Percentiles rank a stretch among this genome's conserved stretches.
These are phyloP conservation scores for Monosporascus sp. DNA, from an alignment of 2,329 filamentous ascomycete genomes.

Conservation along the genomic window DNA sequence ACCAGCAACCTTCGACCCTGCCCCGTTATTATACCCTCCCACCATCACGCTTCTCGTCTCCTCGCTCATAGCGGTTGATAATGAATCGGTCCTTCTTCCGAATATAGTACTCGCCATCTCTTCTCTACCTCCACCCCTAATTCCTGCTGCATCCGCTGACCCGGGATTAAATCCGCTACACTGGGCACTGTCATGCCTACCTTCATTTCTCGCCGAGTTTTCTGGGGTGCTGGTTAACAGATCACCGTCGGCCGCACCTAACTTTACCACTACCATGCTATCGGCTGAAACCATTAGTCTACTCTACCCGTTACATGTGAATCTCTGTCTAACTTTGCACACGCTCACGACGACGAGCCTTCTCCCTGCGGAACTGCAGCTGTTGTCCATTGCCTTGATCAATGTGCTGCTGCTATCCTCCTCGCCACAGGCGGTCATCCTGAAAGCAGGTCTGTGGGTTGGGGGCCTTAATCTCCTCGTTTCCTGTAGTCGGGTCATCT, in stretches of 20 bases:
- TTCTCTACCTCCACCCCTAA: conserved; percentile 66
- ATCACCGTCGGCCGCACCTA: neutral
- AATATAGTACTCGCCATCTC: conserved; percentile 80
- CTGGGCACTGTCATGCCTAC: conserved; percentile 71
- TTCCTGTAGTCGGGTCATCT: conserved; percentile 66
- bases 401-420: conserved; percentile 72
- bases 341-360: conserved; percentile 86
- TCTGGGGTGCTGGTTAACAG: conserved; percentile 27
- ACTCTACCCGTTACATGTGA: conserved; percentile 80
- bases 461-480: conserved; percentile 75
- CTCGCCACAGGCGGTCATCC: conserved; percentile 77
- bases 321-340: conserved; percentile 66
- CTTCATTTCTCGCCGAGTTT: conserved; percentile 50
- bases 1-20: conserved; percentile 80
- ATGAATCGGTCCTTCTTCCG: conserved; percentile 59
- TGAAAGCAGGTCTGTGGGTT: conserved; percentile 80
- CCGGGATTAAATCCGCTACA: conserved; percentile 63
- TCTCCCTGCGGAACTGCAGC: conserved; percentile 77
- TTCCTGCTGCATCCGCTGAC: conserved; percentile 57
- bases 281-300: conserved; percentile 55
- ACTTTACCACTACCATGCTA: conserved; percentile 22
- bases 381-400: conserved; percentile 77
- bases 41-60: conserved; percentile 72
- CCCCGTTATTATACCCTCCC: conserved; percentile 82
- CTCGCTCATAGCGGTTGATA: conserved; percentile 62